These are phyloP conservation scores for Cydonia oblonga DNA, from an alignment of 331 rosid genomes.

Conservation along the genomic window DNA sequence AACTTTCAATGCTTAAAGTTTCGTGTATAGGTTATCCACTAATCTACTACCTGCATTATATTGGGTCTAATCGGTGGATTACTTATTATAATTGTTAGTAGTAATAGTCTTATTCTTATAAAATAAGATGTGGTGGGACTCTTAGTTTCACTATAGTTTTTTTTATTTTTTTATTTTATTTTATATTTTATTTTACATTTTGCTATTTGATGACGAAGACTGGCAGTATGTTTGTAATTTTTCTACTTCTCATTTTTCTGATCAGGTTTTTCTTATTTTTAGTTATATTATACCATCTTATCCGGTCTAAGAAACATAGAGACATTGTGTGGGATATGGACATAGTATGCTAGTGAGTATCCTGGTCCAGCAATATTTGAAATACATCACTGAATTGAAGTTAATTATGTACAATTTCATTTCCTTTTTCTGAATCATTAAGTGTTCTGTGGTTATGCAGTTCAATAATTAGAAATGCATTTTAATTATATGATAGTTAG, in stretches of 20 bases:
- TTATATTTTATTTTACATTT: too few relatives aligned
- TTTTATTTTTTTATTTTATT: too few relatives aligned
- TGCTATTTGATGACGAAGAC: background rate
- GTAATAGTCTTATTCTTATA: background rate
- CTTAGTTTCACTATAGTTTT: background rate
- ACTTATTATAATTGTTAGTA: background rate
- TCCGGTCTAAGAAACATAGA: too few relatives aligned
- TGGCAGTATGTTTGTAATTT: background rate
- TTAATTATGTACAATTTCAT: background rate
- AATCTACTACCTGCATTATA: background rate
- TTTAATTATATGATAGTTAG: background rate
- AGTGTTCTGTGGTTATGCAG: background rate
- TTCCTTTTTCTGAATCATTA: background rate
- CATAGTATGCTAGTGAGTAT: background rate
- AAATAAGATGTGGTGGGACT: background rate
- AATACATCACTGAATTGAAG: too few relatives aligned
- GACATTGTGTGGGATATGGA: background rate
- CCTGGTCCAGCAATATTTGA: background rate
- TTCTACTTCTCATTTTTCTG: background rate
- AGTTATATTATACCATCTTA: background rate
- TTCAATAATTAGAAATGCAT: background rate
- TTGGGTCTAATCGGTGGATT: background rate
- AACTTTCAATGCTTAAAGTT: background rate
- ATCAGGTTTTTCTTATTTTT: background rate
- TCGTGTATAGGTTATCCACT: background rate